Evolutionary conservation across 345 rosid genomes (phyloP).

Genomic region (Hypericum perforatum): DNA sequence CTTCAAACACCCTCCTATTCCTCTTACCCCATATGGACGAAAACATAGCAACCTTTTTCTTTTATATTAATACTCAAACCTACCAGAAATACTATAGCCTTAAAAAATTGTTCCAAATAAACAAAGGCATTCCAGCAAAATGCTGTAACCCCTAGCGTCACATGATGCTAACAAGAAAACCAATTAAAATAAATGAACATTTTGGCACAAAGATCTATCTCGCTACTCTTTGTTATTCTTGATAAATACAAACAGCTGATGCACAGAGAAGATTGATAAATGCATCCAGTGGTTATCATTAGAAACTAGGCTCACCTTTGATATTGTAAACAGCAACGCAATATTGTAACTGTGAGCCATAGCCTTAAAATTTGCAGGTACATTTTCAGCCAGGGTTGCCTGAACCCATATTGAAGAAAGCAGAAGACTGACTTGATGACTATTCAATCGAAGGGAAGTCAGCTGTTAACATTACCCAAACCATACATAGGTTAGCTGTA

Average conservation of each 20-base stretch:
- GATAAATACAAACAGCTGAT: not conserved
- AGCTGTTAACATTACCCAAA: slow-evolving; percentile 21
- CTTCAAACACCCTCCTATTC: too few relatives aligned
- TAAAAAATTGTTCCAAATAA: too few relatives aligned
- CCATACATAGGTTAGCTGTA: too few relatives aligned
- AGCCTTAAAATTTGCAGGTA: slow-evolving; percentile 78
- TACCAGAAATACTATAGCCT: too few relatives aligned
- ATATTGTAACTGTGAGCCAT: slow-evolving; percentile 67
- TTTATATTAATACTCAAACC: too few relatives aligned
- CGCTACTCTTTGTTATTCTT: not conserved
- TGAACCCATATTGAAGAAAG: slow-evolving; percentile 94
- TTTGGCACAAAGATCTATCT: too few relatives aligned
- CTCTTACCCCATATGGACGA: too few relatives aligned
- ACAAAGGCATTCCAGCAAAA: too few relatives aligned
- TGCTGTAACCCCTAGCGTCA: too few relatives aligned
- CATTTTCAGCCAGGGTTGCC: slow-evolving; percentile 60
- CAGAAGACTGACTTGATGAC: slow-evolving; percentile 85
- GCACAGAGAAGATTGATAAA: not conserved
- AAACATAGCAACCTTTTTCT: too few relatives aligned
- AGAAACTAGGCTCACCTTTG: slow-evolving; percentile 48
- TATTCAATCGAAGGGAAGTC: slow-evolving; percentile 68
- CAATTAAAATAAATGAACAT: too few relatives aligned
- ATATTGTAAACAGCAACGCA: slow-evolving; percentile 58
- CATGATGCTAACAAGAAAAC: too few relatives aligned
- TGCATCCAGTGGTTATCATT: not conserved